Base-by-base conservation (phyloP, 768 basidiomycete genomes). In the Tremella mesenterica region DNA sequence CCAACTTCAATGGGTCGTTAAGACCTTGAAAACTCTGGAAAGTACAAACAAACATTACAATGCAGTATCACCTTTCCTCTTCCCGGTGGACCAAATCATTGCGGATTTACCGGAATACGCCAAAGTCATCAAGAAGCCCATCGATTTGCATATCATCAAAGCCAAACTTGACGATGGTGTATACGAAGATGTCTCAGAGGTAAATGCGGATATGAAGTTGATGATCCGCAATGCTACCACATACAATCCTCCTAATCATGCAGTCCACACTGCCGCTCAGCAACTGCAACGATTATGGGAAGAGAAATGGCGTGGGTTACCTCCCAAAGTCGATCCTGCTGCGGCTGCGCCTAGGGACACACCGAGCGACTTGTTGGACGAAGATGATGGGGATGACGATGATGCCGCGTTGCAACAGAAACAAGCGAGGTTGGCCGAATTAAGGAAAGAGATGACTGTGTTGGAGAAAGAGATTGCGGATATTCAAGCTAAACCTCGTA, bases 221-320 rank as follows among this genome's bases (percentile, higher is more conserved):
- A 91, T 97, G 86, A 85, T 96, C 65, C 80, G 84, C 45, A 99
- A 99, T 72, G 96, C 92, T 71, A 85, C 86, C 71, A 75, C 79
- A 1, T 99, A 92, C 78, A 97, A 99, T 63, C 90, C 91, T 6
- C 78, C 82, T 21, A 86, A 85, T 18, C 88, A 89, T 7, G 81
- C 82, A 27, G 93, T 97, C 52, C 85, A 91, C 65, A 80, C 83
- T 47, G 86, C 89, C 18, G 95, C 91, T 6, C 79, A 82, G 43
- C 83, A 88, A 45, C 76, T 97, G n/a, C 82, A 90, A 71, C 81
- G 81, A 20, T 73, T 90, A 28, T 99, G 97, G 73, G 85, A 92
- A 52, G 87, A 91, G 65, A 95, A 92, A 73, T 96, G 89, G 89
- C 81, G 80, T 71, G 75, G 72, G 33, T 73, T 95, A 4, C 90